Conservation (phyloP, 129 eudicot genomes). For the Helianthus tuberosus region DNA sequence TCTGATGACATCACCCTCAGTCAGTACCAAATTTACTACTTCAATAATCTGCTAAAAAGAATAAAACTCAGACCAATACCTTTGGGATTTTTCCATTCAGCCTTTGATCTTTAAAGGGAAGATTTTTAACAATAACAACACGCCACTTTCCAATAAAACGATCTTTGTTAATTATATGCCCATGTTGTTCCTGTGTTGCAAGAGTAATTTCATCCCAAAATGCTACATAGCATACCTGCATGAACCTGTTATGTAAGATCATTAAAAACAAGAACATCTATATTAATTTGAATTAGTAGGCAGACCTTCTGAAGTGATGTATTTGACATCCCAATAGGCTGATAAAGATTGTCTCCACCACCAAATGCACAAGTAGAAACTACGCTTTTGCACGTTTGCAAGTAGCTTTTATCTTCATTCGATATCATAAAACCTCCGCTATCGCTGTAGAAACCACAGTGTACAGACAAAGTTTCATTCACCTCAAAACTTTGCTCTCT, state of each 20-base stretch:
- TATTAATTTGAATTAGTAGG: not conserved
- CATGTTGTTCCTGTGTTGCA: constrained; percentile 69
- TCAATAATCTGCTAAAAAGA: not conserved
- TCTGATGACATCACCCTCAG: constrained; percentile 49
- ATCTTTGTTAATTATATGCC: constrained; percentile 52
- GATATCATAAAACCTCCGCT: constrained; percentile 83
- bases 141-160: constrained; percentile 90
- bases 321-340: constrained; percentile 92
- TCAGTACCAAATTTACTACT: constrained; percentile 6
- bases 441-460: constrained; percentile 96
- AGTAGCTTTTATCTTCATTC: constrained; percentile 66
- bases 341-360: constrained; percentile 97
- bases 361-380: constrained; percentile 99
- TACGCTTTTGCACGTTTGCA: constrained; percentile 78
- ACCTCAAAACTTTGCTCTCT: constrained; percentile 76
- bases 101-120: constrained; percentile 93
- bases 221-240: constrained; percentile 96
- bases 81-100: constrained; percentile 96
- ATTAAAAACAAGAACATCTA: not conserved
- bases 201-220: constrained; percentile 98
- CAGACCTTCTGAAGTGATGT: constrained; percentile 76
- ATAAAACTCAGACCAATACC: constrained; percentile 40
- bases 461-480: constrained; percentile 56
- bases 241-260: constrained; percentile 16
- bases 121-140: constrained; percentile 64